These are phyloP conservation scores for Pelargonium cotyledonis DNA, from an alignment of 441 rosid genomes.

Conservation along the genomic window DNA sequence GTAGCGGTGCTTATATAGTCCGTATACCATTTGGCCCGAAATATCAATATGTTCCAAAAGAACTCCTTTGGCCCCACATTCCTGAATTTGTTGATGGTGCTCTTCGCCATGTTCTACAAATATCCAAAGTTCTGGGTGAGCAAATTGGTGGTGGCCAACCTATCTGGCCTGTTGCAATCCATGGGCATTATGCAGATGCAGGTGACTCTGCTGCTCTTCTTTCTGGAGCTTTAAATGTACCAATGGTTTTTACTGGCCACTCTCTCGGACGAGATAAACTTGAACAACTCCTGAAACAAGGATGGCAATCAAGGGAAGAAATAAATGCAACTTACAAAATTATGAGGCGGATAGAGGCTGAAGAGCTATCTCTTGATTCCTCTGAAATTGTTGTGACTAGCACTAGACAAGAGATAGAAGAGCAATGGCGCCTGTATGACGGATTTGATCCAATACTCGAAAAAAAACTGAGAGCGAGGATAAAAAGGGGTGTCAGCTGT, in stretches of 20 bases:
- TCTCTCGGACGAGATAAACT: slow-evolving; percentile 84
- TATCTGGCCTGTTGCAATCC: slow-evolving; percentile 82
- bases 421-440: slow-evolving; percentile 84
- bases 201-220: slow-evolving; percentile 76
- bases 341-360: slow-evolving; percentile 78
- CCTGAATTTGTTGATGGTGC: slow-evolving; percentile 90
- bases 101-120: slow-evolving; percentile 57
- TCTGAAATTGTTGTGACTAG: slow-evolving; percentile 80
- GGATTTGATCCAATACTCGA: slow-evolving; percentile 82
- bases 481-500: slow-evolving; percentile 72
- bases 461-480: slow-evolving; percentile 74
- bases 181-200: slow-evolving; percentile 91
- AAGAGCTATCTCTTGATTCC: slow-evolving; percentile 68
- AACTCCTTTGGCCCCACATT: slow-evolving; percentile 75
- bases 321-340: slow-evolving; percentile 69
- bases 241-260: slow-evolving; percentile 79
- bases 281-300: slow-evolving; percentile 77
- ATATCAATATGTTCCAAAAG: slow-evolving; percentile 68
- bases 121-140: slow-evolving; percentile 80
- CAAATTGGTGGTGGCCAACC: slow-evolving; percentile 71
- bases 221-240: slow-evolving; percentile 83
- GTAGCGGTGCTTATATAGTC: slow-evolving; percentile 76
- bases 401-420: slow-evolving; percentile 79
- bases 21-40: slow-evolving; percentile 83
- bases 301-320: slow-evolving; percentile 68